Evolutionary conservation across 139 green algal genomes (phyloP), one percentile per base, ranked within the genome.

Genomic region (Chlorella sp.): DNA sequence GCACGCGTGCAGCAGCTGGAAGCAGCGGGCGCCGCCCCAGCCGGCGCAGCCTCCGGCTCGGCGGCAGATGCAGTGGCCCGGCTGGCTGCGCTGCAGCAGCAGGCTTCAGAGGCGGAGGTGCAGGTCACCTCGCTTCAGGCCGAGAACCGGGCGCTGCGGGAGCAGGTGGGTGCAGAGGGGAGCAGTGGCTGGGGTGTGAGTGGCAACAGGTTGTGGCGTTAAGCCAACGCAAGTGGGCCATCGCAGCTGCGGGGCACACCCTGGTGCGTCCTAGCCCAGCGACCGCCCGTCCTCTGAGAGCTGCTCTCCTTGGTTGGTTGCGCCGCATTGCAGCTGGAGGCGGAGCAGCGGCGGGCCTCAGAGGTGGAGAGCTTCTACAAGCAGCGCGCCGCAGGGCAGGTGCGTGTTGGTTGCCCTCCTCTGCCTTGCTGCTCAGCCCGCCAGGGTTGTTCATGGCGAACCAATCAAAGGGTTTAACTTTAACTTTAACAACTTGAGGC

Each of bases 281-380:
- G n/a, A n/a, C n/a, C n/a, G n/a, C 51, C 51, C 51, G 51, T 2
- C 51, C 51, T 60, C 13, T 24, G 13, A 3, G 51, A 26, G 13
- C 51, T 17, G 8, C 11, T 7, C 11, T 7, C 46, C 11, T 7
- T 54, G 46, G 8, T 54, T 7, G 8, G 46, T 11, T 54, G 16
- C 3, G 4, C 73, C 28, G 34, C 14, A 8, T 30, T 14, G 56
- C 76, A 82, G 76, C 34, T 82, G 72, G 83, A 80, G 36, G 72
- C 84, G 38, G 84, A 92, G 89, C 84, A 83, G 32, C 78, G 70
- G 46, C 87, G 89, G 24, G 73, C 76, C 16, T 58, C 60, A 20
- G 80, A 92, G 46, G 58, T 92, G 69, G 89, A 92, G 74, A 80
- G 54, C 48, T 86, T 78, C 40, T 65, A 82, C 43, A 76, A 82